Conservation (phyloP, 164 flowering plant genomes). For the Warburgia ugandensis region DNA sequence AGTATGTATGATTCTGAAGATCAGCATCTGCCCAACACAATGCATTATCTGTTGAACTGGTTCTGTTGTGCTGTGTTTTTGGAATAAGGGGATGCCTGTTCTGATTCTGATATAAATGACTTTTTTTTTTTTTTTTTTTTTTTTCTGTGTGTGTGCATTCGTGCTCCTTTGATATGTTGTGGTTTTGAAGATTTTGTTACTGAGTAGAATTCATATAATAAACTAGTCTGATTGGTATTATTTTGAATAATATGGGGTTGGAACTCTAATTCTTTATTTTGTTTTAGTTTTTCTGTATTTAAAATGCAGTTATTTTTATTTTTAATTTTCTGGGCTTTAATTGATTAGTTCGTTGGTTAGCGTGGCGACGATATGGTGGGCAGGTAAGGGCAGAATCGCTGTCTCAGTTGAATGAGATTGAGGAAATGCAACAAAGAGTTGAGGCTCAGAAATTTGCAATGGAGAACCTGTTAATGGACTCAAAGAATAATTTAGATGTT, state of each 20-base stretch:
- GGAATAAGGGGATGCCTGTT: too few species aligned
- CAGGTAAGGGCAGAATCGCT: slow-evolving; percentile 68
- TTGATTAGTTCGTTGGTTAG: slow-evolving; percentile 40
- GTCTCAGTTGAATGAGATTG: slow-evolving; percentile 59
- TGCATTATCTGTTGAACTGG: not conserved
- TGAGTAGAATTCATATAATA: not conserved
- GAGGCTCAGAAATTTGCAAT: slow-evolving; percentile 45
- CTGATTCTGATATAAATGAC: too few species aligned
- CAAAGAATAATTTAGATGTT: slow-evolving; percentile 43
- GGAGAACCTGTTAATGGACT: slow-evolving; percentile 40
- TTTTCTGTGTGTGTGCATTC: too few species aligned
- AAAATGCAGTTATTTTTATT: not conserved
- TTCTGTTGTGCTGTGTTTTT: too few species aligned
- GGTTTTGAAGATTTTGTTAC: too few species aligned
- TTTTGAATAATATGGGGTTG: not conserved
- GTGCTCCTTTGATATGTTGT: too few species aligned
- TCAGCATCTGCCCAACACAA: too few species aligned
- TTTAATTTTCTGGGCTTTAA: slow-evolving; percentile 19
- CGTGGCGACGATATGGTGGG: slow-evolving; percentile 30
- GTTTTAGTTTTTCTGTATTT: not conserved
- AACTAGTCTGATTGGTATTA: not conserved
- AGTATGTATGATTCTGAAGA: not conserved
- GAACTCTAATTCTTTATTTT: not conserved
- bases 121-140: too few species aligned
- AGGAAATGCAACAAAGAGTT: slow-evolving; percentile 60